A percentile compares a stretch with the other conserved stretches of the same genome.
These are phyloP conservation scores for Ceratobasidium sp. DNA, from an alignment of 1,284 basidiomycete species.

Conservation along the genomic window DNA sequence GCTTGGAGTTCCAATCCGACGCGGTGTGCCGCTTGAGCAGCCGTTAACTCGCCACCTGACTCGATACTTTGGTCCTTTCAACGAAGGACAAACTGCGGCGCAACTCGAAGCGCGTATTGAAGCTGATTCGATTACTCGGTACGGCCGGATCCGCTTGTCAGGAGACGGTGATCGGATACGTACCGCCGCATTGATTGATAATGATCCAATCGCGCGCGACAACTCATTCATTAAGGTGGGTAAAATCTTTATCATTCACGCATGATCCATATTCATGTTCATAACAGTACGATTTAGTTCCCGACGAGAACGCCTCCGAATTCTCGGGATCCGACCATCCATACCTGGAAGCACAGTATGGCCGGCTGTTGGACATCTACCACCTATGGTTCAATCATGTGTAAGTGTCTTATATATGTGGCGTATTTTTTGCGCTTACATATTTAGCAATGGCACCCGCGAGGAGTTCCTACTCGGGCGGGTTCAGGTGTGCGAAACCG, in stretches of 20 bases:
- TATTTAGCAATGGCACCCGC: too few species aligned
- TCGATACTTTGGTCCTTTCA: conserved; percentile 3
- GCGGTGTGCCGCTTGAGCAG: background rate
- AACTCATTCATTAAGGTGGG: conserved; percentile 27
- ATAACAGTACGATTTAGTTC: background rate
- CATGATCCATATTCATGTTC: background rate
- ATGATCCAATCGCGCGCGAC: background rate
- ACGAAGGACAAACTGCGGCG: background rate
- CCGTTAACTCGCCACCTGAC: background rate
- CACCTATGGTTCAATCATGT: background rate
- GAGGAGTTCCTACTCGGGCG: conserved; percentile 77
- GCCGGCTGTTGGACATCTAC: conserved; percentile 12
- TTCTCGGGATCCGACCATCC: background rate
- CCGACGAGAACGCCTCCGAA: background rate
- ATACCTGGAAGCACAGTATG: background rate
- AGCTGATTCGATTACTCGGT: background rate
- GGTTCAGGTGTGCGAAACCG: conserved; percentile 11
- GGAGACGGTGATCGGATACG: conserved; percentile 2
- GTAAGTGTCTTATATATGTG: background rate
- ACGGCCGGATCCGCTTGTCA: conserved; percentile 2
- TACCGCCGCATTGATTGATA: background rate
- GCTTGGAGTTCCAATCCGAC: background rate
- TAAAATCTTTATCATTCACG: background rate
- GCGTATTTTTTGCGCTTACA: too few species aligned
- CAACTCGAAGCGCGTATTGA: background rate